Evolutionary conservation across 2,329 filamentous ascomycete species (phyloP), one percentile per base, ranked within the genome.

Genomic region (Simplicillium sp.): DNA sequence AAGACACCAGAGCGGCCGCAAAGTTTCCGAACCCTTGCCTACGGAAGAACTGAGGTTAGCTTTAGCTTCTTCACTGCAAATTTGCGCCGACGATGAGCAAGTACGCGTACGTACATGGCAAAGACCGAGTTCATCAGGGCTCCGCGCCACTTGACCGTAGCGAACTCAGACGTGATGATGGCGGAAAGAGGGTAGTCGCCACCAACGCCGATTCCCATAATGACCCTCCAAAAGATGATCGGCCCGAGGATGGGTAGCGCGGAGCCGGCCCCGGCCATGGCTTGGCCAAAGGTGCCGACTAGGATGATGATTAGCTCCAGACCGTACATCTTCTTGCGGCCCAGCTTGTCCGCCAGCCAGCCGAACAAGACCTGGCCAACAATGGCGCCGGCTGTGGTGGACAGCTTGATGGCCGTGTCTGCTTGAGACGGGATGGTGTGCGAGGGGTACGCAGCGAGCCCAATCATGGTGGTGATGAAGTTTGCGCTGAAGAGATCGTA

Each of bases 111-210:
- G n/a, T n/a, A n/a, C 84, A 89, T 89, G 31, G 83, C 84, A 54
- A 92, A 92, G 37, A 90, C 84, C 13, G 82, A 74, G 11, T 80
- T 83, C 69, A 92, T 84, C 82, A 92, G 90, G 43, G 80, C 83
- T 46, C 84, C 86, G 51, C 86, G 73, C 78, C 84, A 88, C 52
- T 82, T 77, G 11, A 85, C 90, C 3, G 84, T 87, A 8, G 85
- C 84, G 56, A 90, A 68, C 70, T 92, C 86, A 11, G 85, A 83
- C 5, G 84, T 90, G 48, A 89, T 89, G 40, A 92, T 82, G 0
- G 82, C 82, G 36, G 77, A 84, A 7, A 92, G 67, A 2, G 87
- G 87, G 57, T 92, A 92, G 54, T 92, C 86, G 46, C 85, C 86
- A 48, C 86, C 84, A 38, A 88, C 86, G 25, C 83, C 84, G 44